Evolutionary conservation across 305 asterid genomes (phyloP).

Genomic region (Fraxinus dipetala): DNA sequence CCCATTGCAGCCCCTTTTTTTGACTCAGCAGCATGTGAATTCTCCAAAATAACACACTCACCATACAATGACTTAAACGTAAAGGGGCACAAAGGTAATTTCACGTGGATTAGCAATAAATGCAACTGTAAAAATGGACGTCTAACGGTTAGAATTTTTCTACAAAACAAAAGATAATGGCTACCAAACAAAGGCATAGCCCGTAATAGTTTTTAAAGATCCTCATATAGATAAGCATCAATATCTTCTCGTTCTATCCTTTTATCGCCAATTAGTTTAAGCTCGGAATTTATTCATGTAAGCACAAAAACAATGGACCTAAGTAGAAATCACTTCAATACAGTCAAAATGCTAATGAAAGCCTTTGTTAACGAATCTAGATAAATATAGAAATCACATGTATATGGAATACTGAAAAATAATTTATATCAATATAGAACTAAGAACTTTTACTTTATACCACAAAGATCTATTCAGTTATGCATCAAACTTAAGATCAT

Average conservation of each 20-base stretch:
- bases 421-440: neutral
- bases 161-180: too few species aligned
- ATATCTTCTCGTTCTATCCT: neutral
- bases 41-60: too few species aligned
- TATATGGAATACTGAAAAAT: neutral
- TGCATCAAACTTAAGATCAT: neutral
- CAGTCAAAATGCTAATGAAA: neutral
- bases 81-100: too few species aligned
- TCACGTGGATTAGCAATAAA: too few species aligned
- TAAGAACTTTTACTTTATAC: neutral
- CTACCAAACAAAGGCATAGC: neutral
- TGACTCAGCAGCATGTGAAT: too few species aligned
- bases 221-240: neutral
- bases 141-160: too few species aligned
- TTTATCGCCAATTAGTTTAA: neutral
- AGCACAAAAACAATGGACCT: neutral
- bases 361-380: neutral
- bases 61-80: too few species aligned
- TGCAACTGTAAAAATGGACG: too few species aligned
- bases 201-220: neutral
- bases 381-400: neutral
- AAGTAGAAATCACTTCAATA: neutral
- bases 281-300: neutral
- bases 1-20: too few species aligned
- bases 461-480: neutral